These are phyloP conservation scores for Dichotomopilus funicola DNA, from an alignment of 2,329 filamentous ascomycete genomes.

Conservation along the genomic window DNA sequence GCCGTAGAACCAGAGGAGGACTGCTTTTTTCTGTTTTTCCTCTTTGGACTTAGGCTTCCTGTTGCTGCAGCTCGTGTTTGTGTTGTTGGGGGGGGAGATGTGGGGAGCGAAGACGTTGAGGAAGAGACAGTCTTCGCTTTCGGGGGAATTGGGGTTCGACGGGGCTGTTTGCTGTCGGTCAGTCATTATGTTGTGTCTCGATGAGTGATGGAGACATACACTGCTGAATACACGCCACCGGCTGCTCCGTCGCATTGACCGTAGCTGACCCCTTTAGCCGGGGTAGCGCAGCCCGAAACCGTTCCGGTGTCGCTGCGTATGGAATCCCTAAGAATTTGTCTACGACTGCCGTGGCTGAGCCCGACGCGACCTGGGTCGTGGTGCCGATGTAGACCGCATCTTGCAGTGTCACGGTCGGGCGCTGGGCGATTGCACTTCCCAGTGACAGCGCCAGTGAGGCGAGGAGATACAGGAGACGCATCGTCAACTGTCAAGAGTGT, in stretches of 20 bases:
- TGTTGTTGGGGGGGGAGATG: not conserved
- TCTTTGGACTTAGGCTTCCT: not conserved
- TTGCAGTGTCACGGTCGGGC: not conserved
- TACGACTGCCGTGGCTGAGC: not conserved
- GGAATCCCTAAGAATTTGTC: not conserved
- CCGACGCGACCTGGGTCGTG: not conserved
- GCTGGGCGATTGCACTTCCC: not conserved
- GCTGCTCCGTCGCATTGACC: not conserved
- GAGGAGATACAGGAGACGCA: not conserved
- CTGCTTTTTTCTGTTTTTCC: not conserved
- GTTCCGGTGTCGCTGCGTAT: not conserved
- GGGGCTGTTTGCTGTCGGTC: not conserved
- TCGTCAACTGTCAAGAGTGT: not conserved
- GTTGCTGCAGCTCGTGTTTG: too few relatives aligned
- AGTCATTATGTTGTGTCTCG: not conserved
- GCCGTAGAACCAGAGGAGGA: constrained; percentile 1
- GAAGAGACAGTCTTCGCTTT: not conserved
- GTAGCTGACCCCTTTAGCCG: not conserved
- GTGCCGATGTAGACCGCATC: not conserved
- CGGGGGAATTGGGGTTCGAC: not conserved
- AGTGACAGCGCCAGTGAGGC: not conserved
- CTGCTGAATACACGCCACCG: not conserved
- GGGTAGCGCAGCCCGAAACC: not conserved
- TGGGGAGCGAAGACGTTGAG: not conserved
- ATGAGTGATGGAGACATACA: not conserved